Percentiles rank a stretch among this genome's conserved stretches.
Evolutionary conservation across 2,329 filamentous ascomycete species (phyloP).

Genomic region (Epichloe bromicola): DNA sequence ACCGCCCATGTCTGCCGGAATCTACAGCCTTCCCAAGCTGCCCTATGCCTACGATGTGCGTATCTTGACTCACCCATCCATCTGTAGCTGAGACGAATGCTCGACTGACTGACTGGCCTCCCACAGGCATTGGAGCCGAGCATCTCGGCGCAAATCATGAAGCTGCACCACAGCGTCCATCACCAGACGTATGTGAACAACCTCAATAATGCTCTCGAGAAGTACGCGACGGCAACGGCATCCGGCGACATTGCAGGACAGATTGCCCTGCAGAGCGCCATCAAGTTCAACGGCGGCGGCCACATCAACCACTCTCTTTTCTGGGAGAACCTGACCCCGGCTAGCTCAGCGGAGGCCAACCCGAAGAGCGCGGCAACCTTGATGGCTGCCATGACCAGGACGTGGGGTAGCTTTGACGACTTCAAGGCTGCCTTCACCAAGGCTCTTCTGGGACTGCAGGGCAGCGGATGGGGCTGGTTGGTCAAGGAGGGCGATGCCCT

Average conservation of each 20-base stretch:
- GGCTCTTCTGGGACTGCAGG: conserved; percentile 59
- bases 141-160: conserved; percentile 70
- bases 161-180: conserved; percentile 67
- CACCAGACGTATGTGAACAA: conserved; percentile 69
- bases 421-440: conserved; percentile 56
- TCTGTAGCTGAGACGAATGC: conserved; percentile 30
- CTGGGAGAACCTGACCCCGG: conserved; percentile 69
- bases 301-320: conserved; percentile 91
- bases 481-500: conserved; percentile 51
- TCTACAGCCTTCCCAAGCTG: conserved; percentile 50
- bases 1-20: conserved; percentile 22
- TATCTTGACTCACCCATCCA: conserved; percentile 7
- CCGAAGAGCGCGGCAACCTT: conserved; percentile 39
- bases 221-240: conserved; percentile 42
- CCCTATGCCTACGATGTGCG: conserved; percentile 60
- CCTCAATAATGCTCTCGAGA: conserved; percentile 53
- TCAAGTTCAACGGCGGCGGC: conserved; percentile 84
- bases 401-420: conserved; percentile 54
- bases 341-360: conserved; percentile 43
- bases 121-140: conserved; percentile 54
- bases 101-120: not conserved
- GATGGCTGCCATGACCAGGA: conserved; percentile 43
- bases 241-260: conserved; percentile 49
- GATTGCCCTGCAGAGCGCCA: conserved; percentile 52
- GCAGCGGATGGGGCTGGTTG: conserved; percentile 82